Base-by-base conservation (phyloP, 192 early-diverging fungal genomes). In the Martensiomyces pterosporus region DNA sequence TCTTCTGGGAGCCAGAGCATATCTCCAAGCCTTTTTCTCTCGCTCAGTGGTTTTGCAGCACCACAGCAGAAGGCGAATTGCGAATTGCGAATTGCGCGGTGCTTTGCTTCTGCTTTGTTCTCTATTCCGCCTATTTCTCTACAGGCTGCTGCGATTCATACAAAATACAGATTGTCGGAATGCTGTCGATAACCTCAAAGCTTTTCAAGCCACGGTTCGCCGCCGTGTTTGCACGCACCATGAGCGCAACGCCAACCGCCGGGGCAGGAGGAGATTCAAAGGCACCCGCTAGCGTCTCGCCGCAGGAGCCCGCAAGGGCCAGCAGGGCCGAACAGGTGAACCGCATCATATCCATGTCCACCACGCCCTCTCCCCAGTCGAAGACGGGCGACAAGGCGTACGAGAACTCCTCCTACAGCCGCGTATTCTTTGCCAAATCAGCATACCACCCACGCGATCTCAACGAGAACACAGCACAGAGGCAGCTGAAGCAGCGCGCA, bases 391-490 rank as follows among this genome's bases (percentile, higher is more conserved):
- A 40, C 17, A 52, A 46, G 13, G 37, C 29, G 1, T 55, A 40
- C 14, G 58, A 61, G 15, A 75, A 58, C 47, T 7, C 37, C 35
- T 18, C 33, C 24, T 68, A 60, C 53, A 35, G 25, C 2, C 43
- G 39, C 4, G 39, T 24, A 15, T 50, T 56, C 18, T 43, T 24
- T 3, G 39, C 60, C 17, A 51, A 57, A n/a, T 27, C 21, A 2
- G 46, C 57, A 12, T 75, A 75, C 27, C 52, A 58, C 22, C 60
- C 66, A 7, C 34, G 44, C n/a, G 60, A 73, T 17, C 49, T 73
- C 1, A 44, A 49, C 49, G 69, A 65, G 18, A 54, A 32, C 6
- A 49, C 39, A 2, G 19, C 36, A 0, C 18, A 49, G 9, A 45
- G 34, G 19, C 7, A 14, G 19, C 39, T 13, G 2, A 33, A 14